Evolutionary conservation across 495 filamentous ascomycete species (phyloP).

Genomic region (Daldinia childiae): DNA sequence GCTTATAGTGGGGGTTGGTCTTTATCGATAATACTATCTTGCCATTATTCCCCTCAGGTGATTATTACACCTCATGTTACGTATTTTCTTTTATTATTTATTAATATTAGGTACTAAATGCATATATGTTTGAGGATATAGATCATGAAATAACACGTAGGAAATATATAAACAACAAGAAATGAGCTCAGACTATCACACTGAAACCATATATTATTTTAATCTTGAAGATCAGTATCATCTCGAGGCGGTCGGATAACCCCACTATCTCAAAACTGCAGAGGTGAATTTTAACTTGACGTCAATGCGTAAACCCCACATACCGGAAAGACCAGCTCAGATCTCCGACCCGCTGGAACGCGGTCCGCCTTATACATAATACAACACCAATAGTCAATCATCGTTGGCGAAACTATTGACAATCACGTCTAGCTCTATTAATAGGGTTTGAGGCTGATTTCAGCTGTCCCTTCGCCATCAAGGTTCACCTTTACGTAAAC

Average conservation of each 20-base stretch:
- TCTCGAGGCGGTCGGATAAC: conserved; percentile 1
- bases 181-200: neutral
- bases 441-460: conserved; percentile 23
- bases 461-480: conserved; percentile 27
- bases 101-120: neutral
- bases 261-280: conserved; percentile 17
- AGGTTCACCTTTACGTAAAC: conserved; percentile 22
- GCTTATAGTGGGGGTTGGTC: conserved; percentile 40
- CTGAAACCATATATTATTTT: neutral
- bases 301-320: conserved; percentile 25
- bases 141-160: neutral
- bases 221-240: neutral
- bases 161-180: neutral
- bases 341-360: conserved; percentile 22
- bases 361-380: neutral
- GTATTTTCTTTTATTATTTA: neutral
- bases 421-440: conserved; percentile 14
- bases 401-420: conserved; percentile 14
- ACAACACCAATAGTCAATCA: conserved; percentile 26
- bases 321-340: conserved; percentile 11
- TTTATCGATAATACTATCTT: conserved; percentile 21
- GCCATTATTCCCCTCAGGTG: conserved; percentile 1
- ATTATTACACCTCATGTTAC: neutral
- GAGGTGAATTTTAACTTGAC: conserved; percentile 21
- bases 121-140: too few relatives aligned